These are phyloP conservation scores for Adansonia digitata DNA, from an alignment of 345 rosid genomes.

Conservation along the genomic window DNA sequence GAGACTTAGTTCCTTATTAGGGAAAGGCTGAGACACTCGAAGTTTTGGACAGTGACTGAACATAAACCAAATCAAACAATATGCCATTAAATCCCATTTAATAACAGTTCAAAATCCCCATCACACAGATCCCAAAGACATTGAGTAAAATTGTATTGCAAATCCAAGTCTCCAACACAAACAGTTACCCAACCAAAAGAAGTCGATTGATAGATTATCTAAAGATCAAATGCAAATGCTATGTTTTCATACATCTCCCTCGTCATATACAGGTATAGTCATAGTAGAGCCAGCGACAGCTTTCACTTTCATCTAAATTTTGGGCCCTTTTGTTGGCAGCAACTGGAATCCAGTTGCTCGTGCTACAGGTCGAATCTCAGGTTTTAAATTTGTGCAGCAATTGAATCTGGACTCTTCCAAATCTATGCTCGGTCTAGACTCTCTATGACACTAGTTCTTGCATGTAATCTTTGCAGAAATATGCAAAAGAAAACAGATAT, in stretches of 20 bases:
- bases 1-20: slow-evolving; percentile 25
- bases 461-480: slow-evolving; percentile 10
- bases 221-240: background rate
- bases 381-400: no score
- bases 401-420: no score
- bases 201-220: background rate
- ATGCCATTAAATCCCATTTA: slow-evolving; percentile 17
- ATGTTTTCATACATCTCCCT: background rate
- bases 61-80: slow-evolving; percentile 46
- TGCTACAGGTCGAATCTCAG: no score
- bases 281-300: background rate
- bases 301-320: slow-evolving; percentile 9
- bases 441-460: no score
- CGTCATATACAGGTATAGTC: background rate
- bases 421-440: no score
- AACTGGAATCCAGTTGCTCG: slow-evolving; percentile 5
- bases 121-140: slow-evolving; percentile 51
- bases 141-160: background rate
- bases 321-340: slow-evolving; percentile 8
- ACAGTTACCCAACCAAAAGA: background rate
- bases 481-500: slow-evolving; percentile 3
- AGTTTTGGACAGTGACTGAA: slow-evolving; percentile 35
- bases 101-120: slow-evolving; percentile 25
- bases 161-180: background rate
- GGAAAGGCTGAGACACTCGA: slow-evolving; percentile 29